Evolutionary conservation across 2,329 filamentous ascomycete genomes (phyloP).

Genomic region (Juglanconis oblonga): DNA sequence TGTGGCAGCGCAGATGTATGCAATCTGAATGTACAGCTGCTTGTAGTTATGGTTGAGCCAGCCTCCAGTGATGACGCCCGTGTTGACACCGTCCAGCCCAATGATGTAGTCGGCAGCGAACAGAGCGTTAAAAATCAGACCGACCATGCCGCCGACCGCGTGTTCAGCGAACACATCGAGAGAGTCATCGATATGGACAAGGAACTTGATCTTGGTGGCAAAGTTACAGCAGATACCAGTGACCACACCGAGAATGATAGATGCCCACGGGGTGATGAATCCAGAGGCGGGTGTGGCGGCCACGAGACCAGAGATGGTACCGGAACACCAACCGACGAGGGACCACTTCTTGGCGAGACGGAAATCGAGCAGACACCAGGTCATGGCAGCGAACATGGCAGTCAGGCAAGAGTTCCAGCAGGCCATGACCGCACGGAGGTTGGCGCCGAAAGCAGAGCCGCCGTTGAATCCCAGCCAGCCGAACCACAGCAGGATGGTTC

Average conservation of each 20-base stretch:
- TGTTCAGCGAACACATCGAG: conserved; percentile 73
- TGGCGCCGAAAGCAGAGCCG: conserved; percentile 89
- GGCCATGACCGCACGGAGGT: conserved; percentile 90
- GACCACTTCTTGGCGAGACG: conserved; percentile 92
- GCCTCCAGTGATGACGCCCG: conserved; percentile 58
- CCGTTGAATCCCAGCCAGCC: conserved; percentile 99
- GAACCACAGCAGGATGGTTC: conserved; percentile 95
- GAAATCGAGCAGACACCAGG: conserved; percentile 95
- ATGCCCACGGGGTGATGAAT: conserved; percentile 66
- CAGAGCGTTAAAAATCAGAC: conserved; percentile 69
- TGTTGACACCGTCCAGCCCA: conserved; percentile 75
- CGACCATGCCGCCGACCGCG: conserved; percentile 66
- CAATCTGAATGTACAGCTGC: conserved; percentile 76
- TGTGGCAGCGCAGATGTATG: conserved; percentile 66
- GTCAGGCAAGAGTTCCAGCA: conserved; percentile 98
- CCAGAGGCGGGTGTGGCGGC: conserved; percentile 68
- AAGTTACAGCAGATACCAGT: conserved; percentile 68
- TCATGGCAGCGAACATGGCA: conserved; percentile 85
- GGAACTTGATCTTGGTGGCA: conserved; percentile 63
- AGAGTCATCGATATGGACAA: conserved; percentile 65
- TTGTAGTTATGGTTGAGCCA: conserved; percentile 74
- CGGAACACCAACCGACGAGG: conserved; percentile 71
- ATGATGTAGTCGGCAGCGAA: conserved; percentile 70
- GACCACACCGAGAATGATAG: conserved; percentile 62
- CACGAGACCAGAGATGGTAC: conserved; percentile 68